Percentiles rank a stretch among this genome's conserved stretches.
Conservation (phyloP, 2,329 filamentous ascomycete species). For the Sporothrix inflata region DNA sequence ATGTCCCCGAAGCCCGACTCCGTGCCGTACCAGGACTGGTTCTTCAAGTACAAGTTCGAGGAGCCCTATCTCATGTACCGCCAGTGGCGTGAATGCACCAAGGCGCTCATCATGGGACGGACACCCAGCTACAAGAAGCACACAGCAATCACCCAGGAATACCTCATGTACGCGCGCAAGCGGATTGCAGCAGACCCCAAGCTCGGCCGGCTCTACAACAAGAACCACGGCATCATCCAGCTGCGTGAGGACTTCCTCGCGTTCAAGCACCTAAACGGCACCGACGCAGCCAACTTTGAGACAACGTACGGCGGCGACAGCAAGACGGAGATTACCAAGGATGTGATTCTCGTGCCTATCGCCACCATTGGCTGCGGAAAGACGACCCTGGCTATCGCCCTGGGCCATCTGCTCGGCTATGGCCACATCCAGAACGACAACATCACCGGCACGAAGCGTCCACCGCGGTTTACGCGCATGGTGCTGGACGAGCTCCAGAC, state of each 20-base stretch:
- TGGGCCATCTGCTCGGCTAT: slow-evolving; percentile 84
- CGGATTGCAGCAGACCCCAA: slow-evolving; percentile 70
- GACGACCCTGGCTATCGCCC: slow-evolving; percentile 83
- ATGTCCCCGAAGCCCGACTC: slow-evolving; percentile 56
- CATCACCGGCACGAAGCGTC: slow-evolving; percentile 77
- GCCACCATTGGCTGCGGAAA: slow-evolving; percentile 97
- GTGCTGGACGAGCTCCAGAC: slow-evolving; percentile 67
- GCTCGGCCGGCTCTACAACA: slow-evolving; percentile 72
- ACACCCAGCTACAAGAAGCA: slow-evolving; percentile 84
- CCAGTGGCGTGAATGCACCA: slow-evolving; percentile 97
- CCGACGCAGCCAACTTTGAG: slow-evolving; percentile 82
- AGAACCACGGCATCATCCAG: slow-evolving; percentile 93
- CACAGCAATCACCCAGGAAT: slow-evolving; percentile 84
- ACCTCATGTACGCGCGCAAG: slow-evolving; percentile 77
- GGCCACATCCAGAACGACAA: slow-evolving; percentile 97
- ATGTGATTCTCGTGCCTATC: slow-evolving; percentile 85
- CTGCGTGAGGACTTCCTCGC: slow-evolving; percentile 86
- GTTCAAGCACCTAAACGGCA: slow-evolving; percentile 81
- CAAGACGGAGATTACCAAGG: slow-evolving; percentile 60
- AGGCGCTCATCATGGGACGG: slow-evolving; percentile 77
- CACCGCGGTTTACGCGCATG: slow-evolving; percentile 74
- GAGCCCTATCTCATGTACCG: slow-evolving; percentile 98
- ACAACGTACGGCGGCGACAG: slow-evolving; percentile 55
- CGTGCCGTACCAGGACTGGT: slow-evolving; percentile 82
- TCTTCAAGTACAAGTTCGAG: slow-evolving; percentile 99